Evolutionary conservation across 345 rosid genomes (phyloP).

Genomic region (Garcia nutans): DNA sequence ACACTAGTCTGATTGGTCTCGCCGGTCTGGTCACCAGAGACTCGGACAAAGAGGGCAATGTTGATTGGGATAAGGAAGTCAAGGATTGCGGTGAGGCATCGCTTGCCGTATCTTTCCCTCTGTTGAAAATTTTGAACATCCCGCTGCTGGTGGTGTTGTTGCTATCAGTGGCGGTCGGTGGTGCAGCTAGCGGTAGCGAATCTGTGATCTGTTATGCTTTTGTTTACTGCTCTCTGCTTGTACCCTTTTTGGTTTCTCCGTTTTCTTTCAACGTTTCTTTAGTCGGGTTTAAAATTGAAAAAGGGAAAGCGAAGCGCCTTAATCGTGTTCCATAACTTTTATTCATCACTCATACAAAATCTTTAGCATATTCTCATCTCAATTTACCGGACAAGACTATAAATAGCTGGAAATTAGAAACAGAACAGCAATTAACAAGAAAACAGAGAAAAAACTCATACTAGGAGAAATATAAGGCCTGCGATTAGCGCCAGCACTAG

Average conservation of each 20-base stretch:
- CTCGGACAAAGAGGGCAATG: conserved; percentile 11
- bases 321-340: not conserved
- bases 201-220: not conserved
- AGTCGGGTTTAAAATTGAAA: conserved; percentile 21
- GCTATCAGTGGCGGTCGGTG: not conserved
- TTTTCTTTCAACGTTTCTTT: not conserved
- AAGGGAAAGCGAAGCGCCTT: conserved; percentile 3
- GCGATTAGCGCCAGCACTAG: too few relatives aligned
- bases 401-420: too few relatives aligned
- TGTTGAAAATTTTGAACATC: conserved; percentile 23
- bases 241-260: not conserved
- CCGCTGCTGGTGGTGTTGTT: not conserved
- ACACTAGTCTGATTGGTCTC: conserved; percentile 84
- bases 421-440: too few relatives aligned
- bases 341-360: too few relatives aligned
- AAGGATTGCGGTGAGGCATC: conserved; percentile 19
- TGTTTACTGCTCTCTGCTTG: not conserved
- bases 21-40: conserved; percentile 82
- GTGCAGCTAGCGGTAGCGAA: not conserved
- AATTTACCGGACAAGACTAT: too few relatives aligned
- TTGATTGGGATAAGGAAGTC: not conserved
- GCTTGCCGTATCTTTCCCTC: conserved; percentile 12
- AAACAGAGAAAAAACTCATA: too few relatives aligned
- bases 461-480: too few relatives aligned
- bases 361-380: too few relatives aligned